These are phyloP conservation scores for Daldinia sp. DNA, from an alignment of 2,329 filamentous ascomycete species.

Conservation along the genomic window DNA sequence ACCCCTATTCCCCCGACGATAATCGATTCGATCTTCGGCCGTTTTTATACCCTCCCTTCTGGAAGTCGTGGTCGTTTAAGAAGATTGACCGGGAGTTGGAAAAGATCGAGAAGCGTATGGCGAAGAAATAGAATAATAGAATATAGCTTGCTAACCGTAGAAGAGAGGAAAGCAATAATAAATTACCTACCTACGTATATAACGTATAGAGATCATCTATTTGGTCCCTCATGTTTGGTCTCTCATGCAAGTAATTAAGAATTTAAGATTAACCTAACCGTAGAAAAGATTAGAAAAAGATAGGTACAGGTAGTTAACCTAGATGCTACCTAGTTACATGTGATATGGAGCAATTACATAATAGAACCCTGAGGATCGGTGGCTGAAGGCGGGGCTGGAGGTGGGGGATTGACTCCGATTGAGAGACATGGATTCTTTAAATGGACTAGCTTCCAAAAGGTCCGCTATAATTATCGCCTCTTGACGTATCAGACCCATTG, in stretches of 20 bases:
- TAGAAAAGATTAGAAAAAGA: too few species aligned
- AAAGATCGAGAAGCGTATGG: constrained; percentile 43
- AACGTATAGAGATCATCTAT: too few species aligned
- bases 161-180: too few species aligned
- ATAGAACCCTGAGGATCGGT: background rate
- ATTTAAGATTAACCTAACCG: too few species aligned
- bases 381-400: background rate
- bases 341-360: too few species aligned
- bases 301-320: too few species aligned
- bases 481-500: constrained; percentile 41
- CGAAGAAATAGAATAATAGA: constrained; percentile 14
- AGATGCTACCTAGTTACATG: too few species aligned
- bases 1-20: constrained; percentile 53
- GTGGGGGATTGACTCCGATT: constrained; percentile 6
- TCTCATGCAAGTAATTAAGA: too few species aligned
- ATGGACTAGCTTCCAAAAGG: background rate
- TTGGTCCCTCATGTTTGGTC: too few species aligned
- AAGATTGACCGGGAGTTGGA: constrained; percentile 51
- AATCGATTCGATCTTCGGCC: constrained; percentile 53
- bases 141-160: too few species aligned
- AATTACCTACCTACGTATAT: too few species aligned
- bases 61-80: constrained; percentile 50
- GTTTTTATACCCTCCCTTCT: constrained; percentile 51
- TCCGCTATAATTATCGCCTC: constrained; percentile 6
- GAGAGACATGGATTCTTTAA: background rate